Conservation (phyloP, 805 yeast genomes). For the Spathaspora sp. region DNA sequence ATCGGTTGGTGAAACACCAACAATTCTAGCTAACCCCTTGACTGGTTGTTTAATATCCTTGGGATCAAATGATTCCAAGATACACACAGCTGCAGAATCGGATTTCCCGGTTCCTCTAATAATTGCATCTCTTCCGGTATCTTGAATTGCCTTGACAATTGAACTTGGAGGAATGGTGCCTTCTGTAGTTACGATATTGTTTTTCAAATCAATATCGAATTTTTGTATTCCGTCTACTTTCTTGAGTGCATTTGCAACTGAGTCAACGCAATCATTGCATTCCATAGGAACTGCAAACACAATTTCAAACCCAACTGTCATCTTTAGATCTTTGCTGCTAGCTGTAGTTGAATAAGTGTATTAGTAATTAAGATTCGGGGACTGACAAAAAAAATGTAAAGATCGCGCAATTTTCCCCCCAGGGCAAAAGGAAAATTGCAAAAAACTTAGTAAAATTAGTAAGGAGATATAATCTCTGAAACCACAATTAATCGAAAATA, state of each 20-base stretch:
- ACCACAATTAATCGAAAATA: neutral
- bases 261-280: slow-evolving; percentile 67
- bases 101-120: slow-evolving; percentile 88
- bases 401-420: neutral
- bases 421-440: neutral
- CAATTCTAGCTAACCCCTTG: slow-evolving; percentile 84
- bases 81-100: slow-evolving; percentile 87
- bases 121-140: slow-evolving; percentile 82
- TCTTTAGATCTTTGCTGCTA: neutral
- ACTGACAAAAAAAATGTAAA: neutral
- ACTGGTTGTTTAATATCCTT: slow-evolving; percentile 54
- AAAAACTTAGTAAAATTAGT: neutral
- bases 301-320: slow-evolving; percentile 41
- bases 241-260: slow-evolving; percentile 52
- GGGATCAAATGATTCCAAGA: slow-evolving; percentile 67
- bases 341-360: neutral
- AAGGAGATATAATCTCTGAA: too few species aligned
- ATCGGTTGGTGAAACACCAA: slow-evolving; percentile 54
- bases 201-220: slow-evolving; percentile 53
- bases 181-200: slow-evolving; percentile 61
- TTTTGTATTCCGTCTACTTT: slow-evolving; percentile 47
- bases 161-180: slow-evolving; percentile 76
- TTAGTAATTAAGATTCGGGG: neutral
- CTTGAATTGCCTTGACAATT: slow-evolving; percentile 64
- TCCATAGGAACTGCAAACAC: slow-evolving; percentile 85